Evolutionary conservation across 768 basidiomycete genomes (phyloP).

Genomic region (Leucosporidium yakuticum): DNA sequence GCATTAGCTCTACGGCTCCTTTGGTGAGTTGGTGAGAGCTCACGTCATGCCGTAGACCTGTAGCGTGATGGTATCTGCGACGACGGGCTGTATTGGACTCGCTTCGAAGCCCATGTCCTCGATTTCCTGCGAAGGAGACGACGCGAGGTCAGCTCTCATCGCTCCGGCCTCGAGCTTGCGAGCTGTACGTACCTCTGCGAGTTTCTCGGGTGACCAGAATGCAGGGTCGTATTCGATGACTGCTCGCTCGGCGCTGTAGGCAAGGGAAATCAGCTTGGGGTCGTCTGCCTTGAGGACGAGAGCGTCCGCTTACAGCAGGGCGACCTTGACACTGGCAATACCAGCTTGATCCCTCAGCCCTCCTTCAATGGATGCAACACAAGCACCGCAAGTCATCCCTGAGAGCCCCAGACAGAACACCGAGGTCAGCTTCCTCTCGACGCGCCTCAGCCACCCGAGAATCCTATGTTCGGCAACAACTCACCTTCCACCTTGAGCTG

Average conservation of each 20-base stretch:
- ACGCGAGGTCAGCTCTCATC: constrained; percentile 3
- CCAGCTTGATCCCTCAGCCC: constrained; percentile 77
- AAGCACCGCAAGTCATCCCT: constrained; percentile 58
- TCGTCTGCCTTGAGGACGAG: too few relatives aligned
- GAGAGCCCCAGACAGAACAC: neutral
- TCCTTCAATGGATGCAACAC: constrained; percentile 84
- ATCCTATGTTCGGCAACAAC: neutral
- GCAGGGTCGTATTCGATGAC: constrained; percentile 80
- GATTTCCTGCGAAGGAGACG: constrained; percentile 68
- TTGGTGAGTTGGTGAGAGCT: neutral
- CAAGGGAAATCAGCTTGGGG: too few relatives aligned
- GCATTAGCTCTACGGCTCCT: neutral
- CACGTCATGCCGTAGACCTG: constrained; percentile 83
- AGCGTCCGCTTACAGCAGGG: constrained; percentile 54
- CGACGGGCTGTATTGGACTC: constrained; percentile 60
- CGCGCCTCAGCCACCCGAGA: too few relatives aligned
- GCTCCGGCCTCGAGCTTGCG: constrained; percentile 8
- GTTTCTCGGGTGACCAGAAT: constrained; percentile 72
- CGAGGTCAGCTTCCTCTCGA: neutral
- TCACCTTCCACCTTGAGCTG: constrained; percentile 32
- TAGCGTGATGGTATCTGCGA: constrained; percentile 62
- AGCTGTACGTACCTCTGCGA: constrained; percentile 59
- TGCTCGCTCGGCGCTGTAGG: constrained; percentile 66
- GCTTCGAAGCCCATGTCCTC: constrained; percentile 91
- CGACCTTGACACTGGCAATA: constrained; percentile 87